Evolutionary conservation across 2,329 filamentous ascomycete species (phyloP).

Genomic region (Davidsoniella virescens): DNA sequence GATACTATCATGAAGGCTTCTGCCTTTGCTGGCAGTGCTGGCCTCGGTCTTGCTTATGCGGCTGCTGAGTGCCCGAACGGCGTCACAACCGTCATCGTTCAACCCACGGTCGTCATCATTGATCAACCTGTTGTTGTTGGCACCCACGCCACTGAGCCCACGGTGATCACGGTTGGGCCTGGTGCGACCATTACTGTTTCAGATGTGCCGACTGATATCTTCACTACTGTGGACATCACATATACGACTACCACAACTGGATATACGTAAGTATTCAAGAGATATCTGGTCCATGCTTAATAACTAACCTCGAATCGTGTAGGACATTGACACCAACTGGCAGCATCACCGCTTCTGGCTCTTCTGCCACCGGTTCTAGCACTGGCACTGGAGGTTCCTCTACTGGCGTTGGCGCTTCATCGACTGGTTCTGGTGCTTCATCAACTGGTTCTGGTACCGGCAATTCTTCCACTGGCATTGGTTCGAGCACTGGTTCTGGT

Average conservation of each 20-base stretch:
- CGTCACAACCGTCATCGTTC: slow-evolving; percentile 2
- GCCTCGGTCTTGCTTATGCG: slow-evolving; percentile 9
- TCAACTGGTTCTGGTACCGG: neutral
- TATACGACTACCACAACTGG: slow-evolving; percentile 5
- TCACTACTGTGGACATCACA: slow-evolving; percentile 6
- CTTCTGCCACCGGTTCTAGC: neutral
- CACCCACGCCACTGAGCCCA: slow-evolving; percentile 5
- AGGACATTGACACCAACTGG: neutral
- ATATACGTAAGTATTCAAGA: slow-evolving; percentile 3
- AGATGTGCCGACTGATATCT: slow-evolving; percentile 7
- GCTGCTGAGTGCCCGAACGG: slow-evolving; percentile 6
- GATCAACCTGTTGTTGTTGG: slow-evolving; percentile 1
- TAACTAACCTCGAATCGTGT: neutral
- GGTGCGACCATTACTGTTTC: slow-evolving; percentile 5
- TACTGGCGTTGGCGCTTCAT: neutral
- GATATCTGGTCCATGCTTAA: neutral
- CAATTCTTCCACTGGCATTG: neutral
- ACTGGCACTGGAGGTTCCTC: neutral
- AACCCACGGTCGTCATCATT: slow-evolving; percentile 8
- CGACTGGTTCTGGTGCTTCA: neutral
- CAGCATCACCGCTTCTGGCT: neutral
- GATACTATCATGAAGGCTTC: slow-evolving; percentile 6
- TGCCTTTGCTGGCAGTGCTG: slow-evolving; percentile 9
- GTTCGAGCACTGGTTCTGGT: too few relatives aligned
- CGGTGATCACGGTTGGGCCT: slow-evolving; percentile 5